Evolutionary conservation across 179 eudicot species (phyloP).

Genomic region (Nepenthes alata): DNA sequence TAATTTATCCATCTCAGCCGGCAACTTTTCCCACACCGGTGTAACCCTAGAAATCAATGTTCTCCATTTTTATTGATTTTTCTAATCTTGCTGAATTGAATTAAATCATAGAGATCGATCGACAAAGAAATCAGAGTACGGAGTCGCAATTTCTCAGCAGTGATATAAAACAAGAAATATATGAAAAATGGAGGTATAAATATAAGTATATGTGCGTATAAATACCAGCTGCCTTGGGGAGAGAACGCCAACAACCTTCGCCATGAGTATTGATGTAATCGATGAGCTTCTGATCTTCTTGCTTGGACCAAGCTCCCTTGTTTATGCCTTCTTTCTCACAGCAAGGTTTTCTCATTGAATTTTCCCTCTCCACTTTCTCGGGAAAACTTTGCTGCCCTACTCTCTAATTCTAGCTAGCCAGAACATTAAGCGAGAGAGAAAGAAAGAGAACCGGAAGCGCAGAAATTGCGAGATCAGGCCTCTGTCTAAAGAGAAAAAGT

Average conservation of each 20-base stretch:
- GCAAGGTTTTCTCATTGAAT: conserved; percentile 11
- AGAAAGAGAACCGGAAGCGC: too few relatives aligned
- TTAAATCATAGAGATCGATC: too few relatives aligned
- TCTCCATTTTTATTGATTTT: background rate
- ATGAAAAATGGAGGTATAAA: background rate
- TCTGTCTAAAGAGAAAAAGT: background rate
- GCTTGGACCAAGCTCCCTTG: conserved; percentile 14
- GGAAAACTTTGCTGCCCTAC: background rate
- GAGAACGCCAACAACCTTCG: conserved; percentile 13
- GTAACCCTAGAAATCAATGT: conserved; percentile 10
- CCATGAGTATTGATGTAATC: conserved; percentile 9
- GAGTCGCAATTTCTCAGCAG: too few relatives aligned
- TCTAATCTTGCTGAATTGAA: background rate
- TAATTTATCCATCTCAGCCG: conserved; percentile 23
- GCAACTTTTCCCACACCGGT: conserved; percentile 22
- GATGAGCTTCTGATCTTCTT: conserved; percentile 10
- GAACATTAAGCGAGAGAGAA: background rate
- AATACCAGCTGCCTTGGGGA: conserved; percentile 7
- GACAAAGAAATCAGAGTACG: too few relatives aligned
- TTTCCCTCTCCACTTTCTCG: background rate
- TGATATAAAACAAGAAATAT: too few relatives aligned
- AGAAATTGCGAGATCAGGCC: too few relatives aligned
- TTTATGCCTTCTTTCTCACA: conserved; percentile 13
- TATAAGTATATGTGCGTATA: too few relatives aligned
- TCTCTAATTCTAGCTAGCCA: background rate